phyloP scores from a whole-genome alignment of 495 filamentous ascomycete genomes.

The Xylaria grammica region DNA sequence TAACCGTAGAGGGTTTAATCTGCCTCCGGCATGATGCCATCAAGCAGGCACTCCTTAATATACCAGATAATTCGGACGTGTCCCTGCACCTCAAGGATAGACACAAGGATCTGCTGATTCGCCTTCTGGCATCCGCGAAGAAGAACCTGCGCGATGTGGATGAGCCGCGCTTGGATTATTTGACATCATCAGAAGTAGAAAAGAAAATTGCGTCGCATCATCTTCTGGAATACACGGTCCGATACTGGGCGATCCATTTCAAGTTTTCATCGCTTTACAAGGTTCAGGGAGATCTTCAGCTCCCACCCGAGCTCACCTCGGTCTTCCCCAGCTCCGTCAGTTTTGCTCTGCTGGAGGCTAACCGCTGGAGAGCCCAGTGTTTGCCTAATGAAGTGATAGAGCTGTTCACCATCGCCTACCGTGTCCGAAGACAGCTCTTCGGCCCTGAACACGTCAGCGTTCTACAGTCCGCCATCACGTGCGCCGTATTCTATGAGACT shows the following conservation, averaged over 20 bases:
- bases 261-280: slow-evolving; percentile 12
- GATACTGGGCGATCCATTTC: slow-evolving; percentile 17
- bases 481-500: slow-evolving; percentile 6
- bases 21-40: slow-evolving; percentile 4
- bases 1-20: slow-evolving; percentile 9
- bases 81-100: slow-evolving; percentile 13
- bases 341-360: slow-evolving; percentile 11
- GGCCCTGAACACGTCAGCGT: slow-evolving; percentile 4
- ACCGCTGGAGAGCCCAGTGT: slow-evolving; percentile 12
- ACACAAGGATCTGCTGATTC: slow-evolving; percentile 12
- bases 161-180: slow-evolving; percentile 9
- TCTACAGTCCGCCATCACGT: slow-evolving; percentile 11
- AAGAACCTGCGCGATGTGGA: slow-evolving; percentile 6
- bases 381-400: slow-evolving; percentile 10
- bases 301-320: slow-evolving; percentile 7
- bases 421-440: slow-evolving; percentile 16
- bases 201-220: slow-evolving; percentile 3
- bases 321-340: slow-evolving; percentile 15
- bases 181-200: not conserved
- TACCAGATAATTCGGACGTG: slow-evolving; percentile 13
- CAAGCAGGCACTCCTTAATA: slow-evolving; percentile 14
- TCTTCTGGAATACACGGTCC: slow-evolving; percentile 15
- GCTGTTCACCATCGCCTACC: slow-evolving; percentile 5
- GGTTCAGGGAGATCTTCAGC: slow-evolving; percentile 12
- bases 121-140: slow-evolving; percentile 3